Evolutionary conservation across 192 early-diverging fungal species (phyloP), one percentile per base, ranked within the genome.

Genomic region (Coemansia sp.): DNA sequence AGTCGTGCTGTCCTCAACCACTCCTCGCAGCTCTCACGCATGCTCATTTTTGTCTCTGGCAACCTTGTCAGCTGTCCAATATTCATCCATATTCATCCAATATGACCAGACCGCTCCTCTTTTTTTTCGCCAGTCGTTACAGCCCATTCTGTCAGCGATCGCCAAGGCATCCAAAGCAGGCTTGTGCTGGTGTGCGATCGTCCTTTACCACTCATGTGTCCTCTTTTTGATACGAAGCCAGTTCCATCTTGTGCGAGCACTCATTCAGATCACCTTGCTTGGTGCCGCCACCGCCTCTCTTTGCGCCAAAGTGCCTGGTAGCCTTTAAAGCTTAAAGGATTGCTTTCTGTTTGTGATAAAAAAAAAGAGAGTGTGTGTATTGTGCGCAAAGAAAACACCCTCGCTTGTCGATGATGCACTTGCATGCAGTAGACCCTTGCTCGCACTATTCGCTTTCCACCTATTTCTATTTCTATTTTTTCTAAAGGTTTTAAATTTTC

Each of bases 21-120:
- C 53, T 57, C 53, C 53, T 57, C 53, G 13, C 53, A 57, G 53
- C 24, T 29, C 53, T 36, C 31, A 15, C 57, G 57, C 57, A 60
- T 60, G 57, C 1, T 15, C 57, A 60, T n/a, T 13, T 53, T n/a
- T 57, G 27, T 31, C 27, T 33, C 31, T 60, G 55, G 4, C 55
- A 34, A 16, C 27, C 55, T 18, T 15, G 18, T 60, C 57, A 60
- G 57, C 57, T 60, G 57, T 5, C 16, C 1, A 6, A 38, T 38
- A 38, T 38, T 38, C 36, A 38, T 38, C 15, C 31, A 15, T 12
- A 57, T 31, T 31, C 53, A 50, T 22, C 49, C 24, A 52, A 24
- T 27, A 29, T 29, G 24, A 1, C 24, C 24, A 15, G 27, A 29
- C 52, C 9, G 13, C 3, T 29, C 24, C 52, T 29, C 52, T 55